These are phyloP conservation scores for Aureobasidium pullulans DNA, from an alignment of 2,329 filamentous ascomycete genomes.

Conservation along the genomic window DNA sequence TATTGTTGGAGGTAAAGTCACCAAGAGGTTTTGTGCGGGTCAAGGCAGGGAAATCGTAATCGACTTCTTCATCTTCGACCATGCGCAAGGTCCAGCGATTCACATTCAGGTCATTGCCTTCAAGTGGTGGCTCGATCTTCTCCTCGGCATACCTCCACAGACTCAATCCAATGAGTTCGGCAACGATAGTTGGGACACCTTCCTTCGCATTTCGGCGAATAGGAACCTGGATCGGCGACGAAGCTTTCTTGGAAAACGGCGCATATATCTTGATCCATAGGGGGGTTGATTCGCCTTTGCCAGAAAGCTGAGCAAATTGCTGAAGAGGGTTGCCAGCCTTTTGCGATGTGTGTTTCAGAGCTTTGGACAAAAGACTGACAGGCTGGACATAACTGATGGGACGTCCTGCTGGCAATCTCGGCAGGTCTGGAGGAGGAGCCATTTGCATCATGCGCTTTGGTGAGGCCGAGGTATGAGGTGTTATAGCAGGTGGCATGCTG, in stretches of 20 bases:
- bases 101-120: conserved; percentile 61
- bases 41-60: conserved; percentile 76
- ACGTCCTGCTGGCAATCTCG: conserved; percentile 63
- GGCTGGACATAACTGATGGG: conserved; percentile 65
- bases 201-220: conserved; percentile 63
- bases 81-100: conserved; percentile 79
- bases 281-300: conserved; percentile 70
- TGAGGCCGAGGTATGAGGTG: conserved; percentile 35
- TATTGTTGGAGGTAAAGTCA: conserved; percentile 73
- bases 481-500: conserved; percentile 38
- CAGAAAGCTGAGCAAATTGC: conserved; percentile 66
- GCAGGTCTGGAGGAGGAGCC: conserved; percentile 51
- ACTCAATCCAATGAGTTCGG: conserved; percentile 73
- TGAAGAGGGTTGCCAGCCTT: conserved; percentile 67
- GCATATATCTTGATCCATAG: conserved; percentile 71
- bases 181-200: conserved; percentile 63
- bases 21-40: conserved; percentile 66
- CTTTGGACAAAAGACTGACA: conserved; percentile 63
- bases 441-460: conserved; percentile 48
- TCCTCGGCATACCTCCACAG: conserved; percentile 74
- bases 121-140: conserved; percentile 60
- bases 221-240: conserved; percentile 62
- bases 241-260: conserved; percentile 59
- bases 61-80: conserved; percentile 77
- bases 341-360: conserved; percentile 64